A percentile compares a stretch with the other conserved stretches of the same genome.
phyloP scores from a whole-genome alignment of 2,329 filamentous ascomycete species.

The Chaetomium sp. region DNA sequence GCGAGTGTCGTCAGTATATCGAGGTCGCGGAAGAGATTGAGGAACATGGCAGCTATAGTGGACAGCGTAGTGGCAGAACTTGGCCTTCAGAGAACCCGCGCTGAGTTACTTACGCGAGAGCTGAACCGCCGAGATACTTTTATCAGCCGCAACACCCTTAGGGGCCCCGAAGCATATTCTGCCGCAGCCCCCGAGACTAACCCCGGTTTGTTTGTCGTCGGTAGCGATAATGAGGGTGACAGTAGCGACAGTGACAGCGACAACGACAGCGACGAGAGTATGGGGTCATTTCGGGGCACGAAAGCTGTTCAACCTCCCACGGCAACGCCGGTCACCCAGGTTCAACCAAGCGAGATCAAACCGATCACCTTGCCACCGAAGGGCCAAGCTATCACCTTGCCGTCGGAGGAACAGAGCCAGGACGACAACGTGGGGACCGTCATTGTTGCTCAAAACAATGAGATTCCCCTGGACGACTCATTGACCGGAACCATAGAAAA shows the following conservation, averaged over 20 bases:
- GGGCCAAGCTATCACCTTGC: background rate
- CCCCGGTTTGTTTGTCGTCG: background rate
- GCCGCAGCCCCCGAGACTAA: background rate
- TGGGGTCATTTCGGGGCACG: background rate
- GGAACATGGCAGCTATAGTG: background rate
- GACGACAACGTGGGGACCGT: background rate
- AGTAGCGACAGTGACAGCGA: background rate
- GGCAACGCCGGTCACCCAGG: background rate
- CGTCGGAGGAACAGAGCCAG: background rate
- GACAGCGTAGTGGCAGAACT: constrained; percentile 13
- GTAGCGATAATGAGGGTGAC: background rate
- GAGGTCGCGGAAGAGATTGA: background rate
- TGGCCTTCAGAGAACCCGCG: background rate
- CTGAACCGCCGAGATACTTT: background rate
- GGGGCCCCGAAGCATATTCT: background rate
- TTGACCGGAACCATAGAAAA: background rate
- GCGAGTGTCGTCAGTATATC: background rate
- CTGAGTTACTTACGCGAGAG: background rate
- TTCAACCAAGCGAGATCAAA: constrained; percentile 6
- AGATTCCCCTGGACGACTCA: background rate
- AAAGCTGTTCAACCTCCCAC: background rate
- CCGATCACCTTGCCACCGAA: background rate
- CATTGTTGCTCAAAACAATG: background rate
- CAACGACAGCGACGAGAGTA: background rate
- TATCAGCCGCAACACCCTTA: constrained; percentile 5